These are phyloP conservation scores for Trametes gibbosa DNA, from an alignment of 768 basidiomycete genomes.

Conservation along the genomic window DNA sequence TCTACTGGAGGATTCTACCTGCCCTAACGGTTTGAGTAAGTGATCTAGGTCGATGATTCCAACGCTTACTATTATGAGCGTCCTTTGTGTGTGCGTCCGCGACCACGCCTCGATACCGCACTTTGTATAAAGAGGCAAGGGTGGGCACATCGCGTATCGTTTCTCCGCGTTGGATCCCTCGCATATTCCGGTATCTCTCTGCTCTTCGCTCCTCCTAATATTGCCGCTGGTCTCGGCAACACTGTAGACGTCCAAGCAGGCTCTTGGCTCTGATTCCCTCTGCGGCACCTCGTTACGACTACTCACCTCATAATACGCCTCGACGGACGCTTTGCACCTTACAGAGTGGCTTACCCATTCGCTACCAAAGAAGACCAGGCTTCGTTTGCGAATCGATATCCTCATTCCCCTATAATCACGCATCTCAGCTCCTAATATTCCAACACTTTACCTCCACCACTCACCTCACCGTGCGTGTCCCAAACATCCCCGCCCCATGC, in stretches of 20 bases:
- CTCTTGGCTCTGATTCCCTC: background rate
- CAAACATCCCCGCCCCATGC: background rate
- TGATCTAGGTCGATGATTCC: background rate
- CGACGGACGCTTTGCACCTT: background rate
- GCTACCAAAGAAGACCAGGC: background rate
- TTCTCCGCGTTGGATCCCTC: background rate
- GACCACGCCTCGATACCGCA: too few species aligned
- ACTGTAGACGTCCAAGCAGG: background rate
- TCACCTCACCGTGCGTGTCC: background rate
- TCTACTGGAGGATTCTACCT: too few species aligned
- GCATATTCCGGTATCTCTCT: background rate
- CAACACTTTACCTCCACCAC: background rate
- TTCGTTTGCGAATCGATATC: too few species aligned
- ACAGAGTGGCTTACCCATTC: background rate
- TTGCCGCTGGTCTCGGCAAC: constrained; percentile 5
- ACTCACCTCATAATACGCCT: background rate
- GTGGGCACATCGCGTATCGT: background rate
- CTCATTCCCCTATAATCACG: background rate
- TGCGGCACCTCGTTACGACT: background rate
- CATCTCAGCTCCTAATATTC: background rate
- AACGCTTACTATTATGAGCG: background rate
- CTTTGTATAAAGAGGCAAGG: background rate
- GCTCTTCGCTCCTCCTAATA: background rate
- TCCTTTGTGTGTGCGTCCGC: background rate
- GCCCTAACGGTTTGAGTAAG: too few species aligned